Evolutionary conservation across 164 flowering plant genomes (phyloP).

Genomic region (Magnolia sinica): DNA sequence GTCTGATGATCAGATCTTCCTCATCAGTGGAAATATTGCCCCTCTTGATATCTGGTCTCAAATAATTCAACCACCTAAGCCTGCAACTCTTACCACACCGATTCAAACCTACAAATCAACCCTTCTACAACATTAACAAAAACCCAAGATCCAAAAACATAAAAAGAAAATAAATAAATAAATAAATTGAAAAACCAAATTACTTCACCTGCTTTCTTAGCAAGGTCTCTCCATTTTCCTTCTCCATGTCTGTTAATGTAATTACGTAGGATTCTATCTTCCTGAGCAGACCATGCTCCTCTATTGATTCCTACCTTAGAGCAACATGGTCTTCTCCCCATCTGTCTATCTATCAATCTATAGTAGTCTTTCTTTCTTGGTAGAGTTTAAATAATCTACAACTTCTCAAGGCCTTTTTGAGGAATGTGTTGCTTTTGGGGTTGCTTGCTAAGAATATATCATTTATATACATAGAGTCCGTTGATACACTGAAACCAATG

Average conservation of each 20-base stretch:
- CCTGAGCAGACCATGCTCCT: neutral
- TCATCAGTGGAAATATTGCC: slow-evolving; percentile 30
- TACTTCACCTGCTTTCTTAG: neutral
- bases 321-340: neutral
- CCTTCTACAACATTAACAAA: no score
- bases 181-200: no score
- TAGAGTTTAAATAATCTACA: no score
- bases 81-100: slow-evolving; percentile 34
- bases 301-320: neutral
- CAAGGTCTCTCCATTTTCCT: slow-evolving; percentile 1
- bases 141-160: no score
- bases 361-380: no score
- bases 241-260: neutral
- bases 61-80: slow-evolving; percentile 30
- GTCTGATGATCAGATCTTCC: slow-evolving; percentile 30
- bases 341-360: neutral
- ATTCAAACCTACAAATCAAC: slow-evolving; percentile 21
- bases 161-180: no score
- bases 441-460: no score
- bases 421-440: no score
- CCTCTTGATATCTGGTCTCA: slow-evolving; percentile 32
- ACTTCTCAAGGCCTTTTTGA: no score
- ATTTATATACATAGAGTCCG: no score
- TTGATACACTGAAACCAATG: no score
- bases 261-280: neutral